These are phyloP conservation scores for Theileria annulata DNA, from an alignment of 169 alveolate species.

Conservation along the genomic window DNA sequence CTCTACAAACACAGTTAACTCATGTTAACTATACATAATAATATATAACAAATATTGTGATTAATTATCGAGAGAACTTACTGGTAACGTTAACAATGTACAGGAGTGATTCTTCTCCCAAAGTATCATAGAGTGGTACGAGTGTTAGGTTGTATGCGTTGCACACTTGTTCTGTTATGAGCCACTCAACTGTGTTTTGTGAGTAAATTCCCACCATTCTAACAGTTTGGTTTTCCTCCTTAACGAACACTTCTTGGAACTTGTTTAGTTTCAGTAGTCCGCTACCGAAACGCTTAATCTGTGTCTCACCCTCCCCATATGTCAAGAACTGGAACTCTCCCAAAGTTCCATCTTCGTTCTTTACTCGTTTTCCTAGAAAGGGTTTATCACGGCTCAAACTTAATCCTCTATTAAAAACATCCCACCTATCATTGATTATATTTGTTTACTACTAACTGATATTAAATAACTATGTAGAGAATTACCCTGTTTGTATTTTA, in stretches of 20 bases:
- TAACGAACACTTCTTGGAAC: constrained; percentile 24
- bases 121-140: constrained; percentile 82
- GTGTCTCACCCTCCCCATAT: constrained; percentile 45
- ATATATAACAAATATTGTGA: constrained; percentile 12
- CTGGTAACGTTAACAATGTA: constrained; percentile 69
- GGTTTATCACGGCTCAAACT: constrained; percentile 47
- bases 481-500: constrained; percentile 54
- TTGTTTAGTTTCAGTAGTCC: constrained; percentile 29
- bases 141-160: constrained; percentile 78
- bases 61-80: constrained; percentile 17
- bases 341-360: constrained; percentile 40
- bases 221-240: constrained; percentile 34
- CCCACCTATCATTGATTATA: constrained; percentile 48
- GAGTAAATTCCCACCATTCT: constrained; percentile 73
- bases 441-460: background rate
- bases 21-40: background rate
- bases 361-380: constrained; percentile 49
- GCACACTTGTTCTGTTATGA: constrained; percentile 76
- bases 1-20: background rate
- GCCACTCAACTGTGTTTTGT: constrained; percentile 80
- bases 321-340: constrained; percentile 56
- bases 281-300: constrained; percentile 58
- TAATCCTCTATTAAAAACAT: constrained; percentile 60
- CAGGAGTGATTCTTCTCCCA: constrained; percentile 76
- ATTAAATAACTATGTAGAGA: background rate